Percentiles rank a stretch among this genome's conserved stretches.
phyloP scores from a whole-genome alignment of 768 basidiomycete genomes.

The Termitomyces bulborhizus region DNA sequence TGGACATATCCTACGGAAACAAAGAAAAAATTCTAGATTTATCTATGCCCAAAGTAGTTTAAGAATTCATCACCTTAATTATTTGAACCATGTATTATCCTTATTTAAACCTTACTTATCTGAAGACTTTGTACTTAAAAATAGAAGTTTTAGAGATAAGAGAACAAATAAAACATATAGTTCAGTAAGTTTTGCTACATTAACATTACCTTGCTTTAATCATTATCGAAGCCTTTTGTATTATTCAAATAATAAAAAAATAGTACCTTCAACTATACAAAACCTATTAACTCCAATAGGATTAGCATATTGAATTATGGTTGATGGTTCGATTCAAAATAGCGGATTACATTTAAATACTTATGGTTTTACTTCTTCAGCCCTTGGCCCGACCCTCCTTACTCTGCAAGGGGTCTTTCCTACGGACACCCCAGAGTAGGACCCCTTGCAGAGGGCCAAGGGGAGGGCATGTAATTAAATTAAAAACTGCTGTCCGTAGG shows the following conservation, averaged over 20 bases:
- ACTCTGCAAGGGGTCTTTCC: too few species aligned
- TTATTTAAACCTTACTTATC: conserved; percentile 2
- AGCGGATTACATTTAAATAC: too few species aligned
- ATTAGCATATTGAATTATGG: too few species aligned
- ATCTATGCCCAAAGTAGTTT: neutral
- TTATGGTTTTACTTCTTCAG: too few species aligned
- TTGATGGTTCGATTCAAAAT: too few species aligned
- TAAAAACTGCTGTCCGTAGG: too few species aligned
- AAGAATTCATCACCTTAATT: neutral
- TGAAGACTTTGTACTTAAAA: conserved; percentile 3
- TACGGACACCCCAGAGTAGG: too few species aligned
- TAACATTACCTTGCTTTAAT: conserved; percentile 4
- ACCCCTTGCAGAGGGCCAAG: too few species aligned
- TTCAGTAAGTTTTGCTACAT: conserved; percentile 2
- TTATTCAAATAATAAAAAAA: neutral
- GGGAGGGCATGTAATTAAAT: too few species aligned
- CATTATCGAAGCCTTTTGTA: neutral
- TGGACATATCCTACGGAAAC: neutral
- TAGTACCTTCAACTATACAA: too few species aligned
- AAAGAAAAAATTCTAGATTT: neutral
- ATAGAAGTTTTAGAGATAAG: neutral
- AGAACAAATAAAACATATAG: conserved; percentile 2
- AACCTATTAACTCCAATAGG: too few species aligned
- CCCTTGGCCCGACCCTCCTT: too few species aligned
- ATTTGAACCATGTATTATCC: neutral